Percentiles rank a stretch among this genome's conserved stretches.
These are phyloP conservation scores for Oryza australiensis DNA, from an alignment of 176 grass and related monocot genomes.

Conservation along the genomic window DNA sequence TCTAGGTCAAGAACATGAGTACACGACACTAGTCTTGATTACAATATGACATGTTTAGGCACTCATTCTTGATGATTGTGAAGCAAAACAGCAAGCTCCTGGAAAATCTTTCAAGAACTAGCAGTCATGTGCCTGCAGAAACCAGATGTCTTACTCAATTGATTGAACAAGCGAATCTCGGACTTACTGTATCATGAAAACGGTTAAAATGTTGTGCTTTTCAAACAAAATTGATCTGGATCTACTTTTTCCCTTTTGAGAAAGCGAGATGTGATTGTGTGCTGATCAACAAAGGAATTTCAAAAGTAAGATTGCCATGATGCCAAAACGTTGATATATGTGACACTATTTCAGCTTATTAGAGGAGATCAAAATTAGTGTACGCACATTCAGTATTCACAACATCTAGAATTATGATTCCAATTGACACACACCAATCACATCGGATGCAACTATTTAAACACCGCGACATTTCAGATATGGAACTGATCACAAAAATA, in stretches of 20 bases:
- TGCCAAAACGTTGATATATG: not conserved
- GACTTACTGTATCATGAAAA: constrained; percentile 13
- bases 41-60: constrained; percentile 46
- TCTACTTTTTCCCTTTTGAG: not conserved
- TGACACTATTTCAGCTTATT: not conserved
- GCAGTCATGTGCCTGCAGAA: constrained; percentile 85
- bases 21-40: constrained; percentile 25
- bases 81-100: constrained; percentile 74
- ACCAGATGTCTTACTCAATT: constrained; percentile 63
- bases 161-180: constrained; percentile 28
- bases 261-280: not conserved
- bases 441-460: not conserved
- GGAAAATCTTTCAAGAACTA: constrained; percentile 69
- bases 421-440: not conserved
- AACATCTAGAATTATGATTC: not conserved
- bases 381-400: not conserved
- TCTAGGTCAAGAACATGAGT: constrained; percentile 35
- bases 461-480: not conserved
- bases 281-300: not conserved
- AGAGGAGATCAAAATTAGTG: not conserved
- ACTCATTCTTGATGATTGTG: constrained; percentile 57
- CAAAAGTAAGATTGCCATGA: not conserved
- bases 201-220: not conserved
- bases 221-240: not conserved
- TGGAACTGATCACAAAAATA: not conserved